phyloP scores from a whole-genome alignment of 352 stramenopile genomes.

The Phytophthora palmivora region DNA sequence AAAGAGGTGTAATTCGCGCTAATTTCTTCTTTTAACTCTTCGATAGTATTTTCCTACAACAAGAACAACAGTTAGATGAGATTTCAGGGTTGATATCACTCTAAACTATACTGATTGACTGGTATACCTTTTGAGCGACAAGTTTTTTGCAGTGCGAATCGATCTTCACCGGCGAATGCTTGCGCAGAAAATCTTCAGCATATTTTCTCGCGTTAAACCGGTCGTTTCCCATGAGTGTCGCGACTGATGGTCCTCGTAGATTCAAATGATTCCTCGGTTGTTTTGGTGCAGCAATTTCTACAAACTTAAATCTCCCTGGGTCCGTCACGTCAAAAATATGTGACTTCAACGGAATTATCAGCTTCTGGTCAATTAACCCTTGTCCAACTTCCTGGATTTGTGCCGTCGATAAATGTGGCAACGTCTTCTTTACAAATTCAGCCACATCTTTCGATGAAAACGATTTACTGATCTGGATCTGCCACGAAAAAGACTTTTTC shows the following conservation, averaged over 20 bases:
- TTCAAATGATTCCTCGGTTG: constrained; percentile 75
- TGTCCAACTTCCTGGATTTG: constrained; percentile 70
- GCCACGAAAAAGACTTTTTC: constrained; percentile 73
- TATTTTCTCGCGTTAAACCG: constrained; percentile 79
- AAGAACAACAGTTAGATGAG: constrained; percentile 3
- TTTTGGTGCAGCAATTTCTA: constrained; percentile 49
- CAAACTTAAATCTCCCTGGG: constrained; percentile 66
- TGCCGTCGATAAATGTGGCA: constrained; percentile 38
- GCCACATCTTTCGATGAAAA: constrained; percentile 74
- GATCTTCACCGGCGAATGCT: constrained; percentile 79
- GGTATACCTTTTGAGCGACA: constrained; percentile 69
- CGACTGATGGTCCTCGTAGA: constrained; percentile 74
- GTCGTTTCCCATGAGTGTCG: constrained; percentile 77
- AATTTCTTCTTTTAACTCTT: constrained; percentile 86
- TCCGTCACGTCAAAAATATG: constrained; percentile 77
- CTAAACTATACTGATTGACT: background rate
- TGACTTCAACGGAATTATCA: constrained; percentile 79
- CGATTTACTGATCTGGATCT: constrained; percentile 81
- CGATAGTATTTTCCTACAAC: constrained; percentile 78
- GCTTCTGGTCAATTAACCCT: constrained; percentile 71
- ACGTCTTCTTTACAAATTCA: constrained; percentile 64
- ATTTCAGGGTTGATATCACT: background rate
- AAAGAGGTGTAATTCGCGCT: constrained; percentile 86
- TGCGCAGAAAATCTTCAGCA: constrained; percentile 80
- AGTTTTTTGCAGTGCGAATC: constrained; percentile 78